Percentiles rank a stretch among this genome's conserved stretches.
phyloP scores from a whole-genome alignment of 257 asterid genomes.

The Solanum chilense region DNA sequence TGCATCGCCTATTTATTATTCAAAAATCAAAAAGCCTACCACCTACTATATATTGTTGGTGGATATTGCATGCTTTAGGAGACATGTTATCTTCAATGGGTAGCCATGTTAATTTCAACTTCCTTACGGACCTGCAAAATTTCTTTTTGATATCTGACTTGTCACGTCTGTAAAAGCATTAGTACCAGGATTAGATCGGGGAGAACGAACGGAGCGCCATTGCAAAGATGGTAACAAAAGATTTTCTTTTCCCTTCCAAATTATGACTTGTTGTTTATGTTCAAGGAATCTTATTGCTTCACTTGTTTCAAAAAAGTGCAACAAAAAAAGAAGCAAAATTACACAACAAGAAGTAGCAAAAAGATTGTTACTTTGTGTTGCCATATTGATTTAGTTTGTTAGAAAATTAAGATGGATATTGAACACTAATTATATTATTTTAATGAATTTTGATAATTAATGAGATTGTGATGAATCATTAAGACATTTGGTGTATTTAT shows the following conservation, averaged over 20 bases:
- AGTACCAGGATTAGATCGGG: not conserved
- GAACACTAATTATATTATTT: not conserved
- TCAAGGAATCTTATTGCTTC: slow-evolving; percentile 28
- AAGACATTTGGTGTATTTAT: not conserved
- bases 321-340: not conserved
- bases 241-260: slow-evolving; percentile 4
- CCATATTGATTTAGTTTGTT: not conserved
- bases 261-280: slow-evolving; percentile 17
- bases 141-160: not conserved
- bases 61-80: not conserved
- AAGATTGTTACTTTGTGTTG: slow-evolving; percentile 1
- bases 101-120: not conserved
- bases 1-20: not conserved
- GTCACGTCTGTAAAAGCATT: not conserved
- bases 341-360: not conserved
- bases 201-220: not conserved
- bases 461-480: not conserved
- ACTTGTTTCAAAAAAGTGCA: not conserved
- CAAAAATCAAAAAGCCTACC: too few relatives aligned
- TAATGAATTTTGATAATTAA: not conserved
- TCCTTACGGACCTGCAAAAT: not conserved
- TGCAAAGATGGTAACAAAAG: not conserved
- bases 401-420: not conserved
- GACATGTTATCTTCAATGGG: not conserved
- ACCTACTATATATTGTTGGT: not conserved